Conservation (phyloP, 116 monocot genomes). For the Zostera marina region DNA sequence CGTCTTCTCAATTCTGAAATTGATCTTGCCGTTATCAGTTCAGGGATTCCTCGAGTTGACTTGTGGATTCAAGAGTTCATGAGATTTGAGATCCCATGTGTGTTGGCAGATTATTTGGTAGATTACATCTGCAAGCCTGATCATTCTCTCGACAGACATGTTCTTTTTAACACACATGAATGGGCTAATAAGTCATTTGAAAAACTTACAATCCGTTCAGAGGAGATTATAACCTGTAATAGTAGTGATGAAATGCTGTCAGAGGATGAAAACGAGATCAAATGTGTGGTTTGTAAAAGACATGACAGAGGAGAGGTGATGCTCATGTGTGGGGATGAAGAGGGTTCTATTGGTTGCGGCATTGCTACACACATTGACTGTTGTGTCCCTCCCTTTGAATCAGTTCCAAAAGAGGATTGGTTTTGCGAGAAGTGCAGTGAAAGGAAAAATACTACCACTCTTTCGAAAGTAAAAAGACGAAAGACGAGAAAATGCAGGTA, state of each 20-base stretch:
- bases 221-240: conserved; percentile 18
- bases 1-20: conserved; percentile 45
- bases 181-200: conserved; percentile 55
- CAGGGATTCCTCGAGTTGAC: conserved; percentile 43
- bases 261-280: conserved; percentile 18
- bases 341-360: conserved; percentile 43
- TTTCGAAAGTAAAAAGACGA: neutral
- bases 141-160: conserved; percentile 47
- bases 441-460: neutral
- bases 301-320: conserved; percentile 54
- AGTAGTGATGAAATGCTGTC: neutral
- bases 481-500: neutral
- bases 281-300: conserved; percentile 47
- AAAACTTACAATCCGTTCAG: conserved; percentile 20
- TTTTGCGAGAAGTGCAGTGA: conserved; percentile 43
- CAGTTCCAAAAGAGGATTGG: conserved; percentile 74
- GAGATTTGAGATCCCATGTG: conserved; percentile 60
- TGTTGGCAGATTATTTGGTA: conserved; percentile 76
- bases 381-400: conserved; percentile 56
- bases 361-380: conserved; percentile 77
- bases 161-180: conserved; percentile 47
- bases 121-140: conserved; percentile 83
- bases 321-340: conserved; percentile 69
- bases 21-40: conserved; percentile 59
- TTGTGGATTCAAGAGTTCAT: conserved; percentile 77